Evolutionary conservation across 2,329 filamentous ascomycete genomes (phyloP).

Genomic region (Sclerotinia trifoliorum): DNA sequence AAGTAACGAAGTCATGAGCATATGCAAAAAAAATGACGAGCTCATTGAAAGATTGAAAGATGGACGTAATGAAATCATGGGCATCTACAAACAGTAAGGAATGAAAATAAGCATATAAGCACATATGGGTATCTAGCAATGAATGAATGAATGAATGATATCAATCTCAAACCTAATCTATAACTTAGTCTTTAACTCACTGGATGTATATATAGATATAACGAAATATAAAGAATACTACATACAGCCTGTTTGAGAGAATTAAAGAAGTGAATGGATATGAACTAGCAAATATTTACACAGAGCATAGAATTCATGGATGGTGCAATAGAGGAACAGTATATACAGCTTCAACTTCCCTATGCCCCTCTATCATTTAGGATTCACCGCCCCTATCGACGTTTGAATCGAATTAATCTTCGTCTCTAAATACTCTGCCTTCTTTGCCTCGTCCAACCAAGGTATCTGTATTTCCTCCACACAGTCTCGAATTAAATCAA

Average conservation of each 20-base stretch:
- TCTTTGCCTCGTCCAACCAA: conserved; percentile 53
- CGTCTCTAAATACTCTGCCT: conserved; percentile 46
- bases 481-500: conserved; percentile 54
- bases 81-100: background rate
- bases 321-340: background rate
- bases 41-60: too few species aligned
- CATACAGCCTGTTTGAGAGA: background rate
- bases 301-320: background rate
- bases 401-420: conserved; percentile 50
- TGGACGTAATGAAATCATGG: background rate
- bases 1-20: too few species aligned
- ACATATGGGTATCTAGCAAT: background rate
- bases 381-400: conserved; percentile 3
- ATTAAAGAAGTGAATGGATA: background rate
- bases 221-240: too few species aligned
- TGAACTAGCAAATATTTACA: background rate
- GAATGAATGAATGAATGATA: background rate
- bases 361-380: background rate
- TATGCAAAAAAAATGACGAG: too few species aligned
- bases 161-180: background rate
- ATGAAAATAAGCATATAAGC: background rate
- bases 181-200: too few species aligned
- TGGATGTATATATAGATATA: too few species aligned
- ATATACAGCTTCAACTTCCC: too few species aligned
- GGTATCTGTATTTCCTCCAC: conserved; percentile 53